Evolutionary conservation across 2,329 filamentous ascomycete genomes (phyloP).

Genomic region (Akanthomyces lecanii): DNA sequence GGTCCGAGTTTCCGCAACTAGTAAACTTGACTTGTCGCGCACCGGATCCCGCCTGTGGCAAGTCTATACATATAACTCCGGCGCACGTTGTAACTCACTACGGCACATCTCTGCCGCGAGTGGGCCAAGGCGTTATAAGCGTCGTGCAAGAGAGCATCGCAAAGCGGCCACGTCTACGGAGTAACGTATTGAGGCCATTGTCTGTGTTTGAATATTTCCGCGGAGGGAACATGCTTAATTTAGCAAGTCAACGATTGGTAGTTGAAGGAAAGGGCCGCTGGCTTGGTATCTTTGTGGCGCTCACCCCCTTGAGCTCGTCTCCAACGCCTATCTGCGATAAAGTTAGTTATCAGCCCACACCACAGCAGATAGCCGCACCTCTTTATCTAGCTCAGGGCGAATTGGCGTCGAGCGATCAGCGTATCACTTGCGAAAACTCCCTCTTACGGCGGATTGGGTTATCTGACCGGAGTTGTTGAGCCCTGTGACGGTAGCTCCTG

Average conservation of each 20-base stretch:
- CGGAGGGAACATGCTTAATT: background rate
- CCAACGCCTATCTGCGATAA: conserved; percentile 6
- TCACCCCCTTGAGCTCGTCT: background rate
- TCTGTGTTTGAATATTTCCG: conserved; percentile 1
- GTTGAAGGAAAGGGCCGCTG: background rate
- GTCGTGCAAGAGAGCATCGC: background rate
- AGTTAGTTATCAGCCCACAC: conserved; percentile 5
- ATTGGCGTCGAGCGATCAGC: conserved; percentile 3
- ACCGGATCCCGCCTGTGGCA: background rate
- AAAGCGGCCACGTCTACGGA: background rate
- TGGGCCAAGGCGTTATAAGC: background rate
- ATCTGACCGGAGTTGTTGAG: background rate
- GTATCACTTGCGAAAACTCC: background rate
- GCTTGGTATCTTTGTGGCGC: conserved; percentile 11
- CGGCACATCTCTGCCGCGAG: conserved; percentile 9
- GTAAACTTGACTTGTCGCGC: background rate
- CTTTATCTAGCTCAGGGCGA: background rate
- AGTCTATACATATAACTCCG: conserved; percentile 3
- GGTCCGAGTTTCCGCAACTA: background rate
- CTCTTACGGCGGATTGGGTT: background rate
- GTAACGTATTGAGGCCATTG: background rate
- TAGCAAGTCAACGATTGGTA: background rate
- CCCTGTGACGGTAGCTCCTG: background rate
- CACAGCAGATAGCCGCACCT: background rate
- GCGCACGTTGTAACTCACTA: conserved; percentile 12